phyloP scores from a whole-genome alignment of 106 monocot genomes.

The Chionographis japonica region DNA sequence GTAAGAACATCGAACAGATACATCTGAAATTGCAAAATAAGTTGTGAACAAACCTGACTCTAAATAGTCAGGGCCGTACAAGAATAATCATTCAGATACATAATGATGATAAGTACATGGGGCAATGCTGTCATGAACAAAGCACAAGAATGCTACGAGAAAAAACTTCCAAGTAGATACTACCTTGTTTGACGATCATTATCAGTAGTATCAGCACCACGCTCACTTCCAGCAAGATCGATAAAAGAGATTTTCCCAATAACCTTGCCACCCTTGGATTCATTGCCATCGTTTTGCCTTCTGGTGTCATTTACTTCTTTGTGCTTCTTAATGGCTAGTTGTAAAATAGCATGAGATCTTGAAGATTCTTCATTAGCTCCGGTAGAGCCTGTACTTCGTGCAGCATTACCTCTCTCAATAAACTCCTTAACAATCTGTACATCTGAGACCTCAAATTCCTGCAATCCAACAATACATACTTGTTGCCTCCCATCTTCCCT shows the following conservation, averaged over 20 bases:
- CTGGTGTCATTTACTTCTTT: slow-evolving; percentile 29
- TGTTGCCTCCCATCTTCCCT: slow-evolving; percentile 90
- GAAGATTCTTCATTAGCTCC: slow-evolving; percentile 96
- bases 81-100: too few relatives aligned
- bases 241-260: slow-evolving; percentile 89
- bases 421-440: slow-evolving; percentile 74
- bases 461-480: slow-evolving; percentile 90
- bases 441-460: slow-evolving; percentile 88
- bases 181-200: slow-evolving; percentile 88
- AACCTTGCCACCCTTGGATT: slow-evolving; percentile 40
- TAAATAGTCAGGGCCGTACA: too few relatives aligned
- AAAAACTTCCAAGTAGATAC: not conserved
- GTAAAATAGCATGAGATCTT: slow-evolving; percentile 84
- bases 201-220: slow-evolving; percentile 89
- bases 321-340: slow-evolving; percentile 67
- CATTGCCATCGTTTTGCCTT: slow-evolving; percentile 44
- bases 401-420: slow-evolving; percentile 81
- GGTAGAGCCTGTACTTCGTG: slow-evolving; percentile 78
- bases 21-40: too few relatives aligned
- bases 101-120: not conserved
- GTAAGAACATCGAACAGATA: not conserved
- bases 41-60: not conserved
- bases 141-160: not conserved
- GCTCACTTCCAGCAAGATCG: slow-evolving; percentile 94
- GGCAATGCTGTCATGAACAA: not conserved